These are phyloP conservation scores for Blastomyces parvus DNA, from an alignment of 2,329 filamentous ascomycete genomes.

Conservation along the genomic window DNA sequence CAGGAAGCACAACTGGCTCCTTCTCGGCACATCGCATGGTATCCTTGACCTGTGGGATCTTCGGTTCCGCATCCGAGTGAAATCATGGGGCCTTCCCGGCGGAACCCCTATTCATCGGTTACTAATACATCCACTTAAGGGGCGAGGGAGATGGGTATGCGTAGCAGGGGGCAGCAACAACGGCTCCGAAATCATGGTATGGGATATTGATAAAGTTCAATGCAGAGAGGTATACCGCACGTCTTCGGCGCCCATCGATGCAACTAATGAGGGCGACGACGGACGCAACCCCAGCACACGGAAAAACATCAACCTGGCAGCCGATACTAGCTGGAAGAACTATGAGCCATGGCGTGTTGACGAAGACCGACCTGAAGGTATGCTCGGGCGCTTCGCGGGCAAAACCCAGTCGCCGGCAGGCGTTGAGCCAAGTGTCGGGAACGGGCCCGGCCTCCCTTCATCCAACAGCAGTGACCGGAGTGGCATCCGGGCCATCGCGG, in stretches of 20 bases:
- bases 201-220: conserved; percentile 84
- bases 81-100: conserved; percentile 78
- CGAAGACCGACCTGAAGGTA: conserved; percentile 75
- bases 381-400: conserved; percentile 74
- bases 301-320: conserved; percentile 16
- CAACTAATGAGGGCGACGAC: conserved; percentile 26
- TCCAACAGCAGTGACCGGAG: conserved; percentile 20
- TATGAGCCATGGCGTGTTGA: conserved; percentile 86
- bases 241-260: conserved; percentile 27
- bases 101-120: conserved; percentile 72
- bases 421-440: conserved; percentile 52
- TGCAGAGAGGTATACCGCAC: conserved; percentile 81
- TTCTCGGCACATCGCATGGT: conserved; percentile 85
- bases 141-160: conserved; percentile 74
- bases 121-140: conserved; percentile 65
- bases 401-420: conserved; percentile 36
- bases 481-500: conserved; percentile 65
- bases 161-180: conserved; percentile 78
- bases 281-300: conserved; percentile 18
- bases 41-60: conserved; percentile 93
- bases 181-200: conserved; percentile 76
- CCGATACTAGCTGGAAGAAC: conserved; percentile 38
- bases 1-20: conserved; percentile 75
- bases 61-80: conserved; percentile 80
- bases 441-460: conserved; percentile 27